phyloP scores from a whole-genome alignment of 345 rosid genomes.

The Cardamine resedifolia region DNA sequence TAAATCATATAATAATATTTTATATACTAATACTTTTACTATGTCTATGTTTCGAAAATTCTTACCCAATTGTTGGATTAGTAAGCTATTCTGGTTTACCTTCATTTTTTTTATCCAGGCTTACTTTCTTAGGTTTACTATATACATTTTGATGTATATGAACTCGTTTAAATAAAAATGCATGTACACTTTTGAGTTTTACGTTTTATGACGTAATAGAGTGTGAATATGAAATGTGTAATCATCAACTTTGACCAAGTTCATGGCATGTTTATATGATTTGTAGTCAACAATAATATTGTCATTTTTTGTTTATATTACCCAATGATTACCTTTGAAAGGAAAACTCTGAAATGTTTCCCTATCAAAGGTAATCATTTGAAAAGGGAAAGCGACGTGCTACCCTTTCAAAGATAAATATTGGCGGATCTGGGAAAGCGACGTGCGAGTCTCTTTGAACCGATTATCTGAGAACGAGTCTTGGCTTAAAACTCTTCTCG shows the following conservation, averaged over 20 bases:
- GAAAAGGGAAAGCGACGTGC: no score
- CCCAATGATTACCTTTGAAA: slow-evolving; percentile 25
- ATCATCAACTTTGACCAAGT: slow-evolving; percentile 27
- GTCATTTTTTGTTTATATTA: slow-evolving; percentile 1
- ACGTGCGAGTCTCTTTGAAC: no score
- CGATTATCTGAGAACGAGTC: no score
- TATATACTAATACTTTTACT: background rate
- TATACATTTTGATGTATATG: background rate
- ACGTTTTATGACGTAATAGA: background rate
- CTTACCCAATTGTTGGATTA: background rate
- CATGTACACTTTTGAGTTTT: background rate
- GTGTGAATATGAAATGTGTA: slow-evolving; percentile 21
- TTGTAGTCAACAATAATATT: slow-evolving; percentile 3
- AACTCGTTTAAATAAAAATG: background rate
- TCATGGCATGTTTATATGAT: slow-evolving; percentile 23
- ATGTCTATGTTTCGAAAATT: background rate
- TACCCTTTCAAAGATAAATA: no score
- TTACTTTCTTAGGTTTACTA: background rate
- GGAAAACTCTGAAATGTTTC: no score
- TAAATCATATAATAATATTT: no score
- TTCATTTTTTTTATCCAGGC: background rate
- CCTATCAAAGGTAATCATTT: no score
- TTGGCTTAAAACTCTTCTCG: no score
- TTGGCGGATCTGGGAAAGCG: no score
- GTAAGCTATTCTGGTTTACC: background rate